phyloP scores from a whole-genome alignment of 257 asterid species.

The Solanum etuberosum region DNA sequence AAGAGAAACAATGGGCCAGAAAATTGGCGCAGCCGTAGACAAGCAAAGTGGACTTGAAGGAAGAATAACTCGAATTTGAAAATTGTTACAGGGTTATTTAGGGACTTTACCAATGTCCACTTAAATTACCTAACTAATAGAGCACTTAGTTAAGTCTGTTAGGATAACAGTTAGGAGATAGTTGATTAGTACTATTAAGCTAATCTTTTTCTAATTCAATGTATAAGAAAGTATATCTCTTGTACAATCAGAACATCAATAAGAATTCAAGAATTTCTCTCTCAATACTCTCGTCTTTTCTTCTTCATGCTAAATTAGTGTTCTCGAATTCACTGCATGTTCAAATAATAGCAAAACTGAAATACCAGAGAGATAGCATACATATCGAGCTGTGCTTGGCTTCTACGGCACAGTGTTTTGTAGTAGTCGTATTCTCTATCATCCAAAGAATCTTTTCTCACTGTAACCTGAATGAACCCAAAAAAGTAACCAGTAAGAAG shows the following conservation, averaged over 20 bases:
- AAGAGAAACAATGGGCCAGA: background rate
- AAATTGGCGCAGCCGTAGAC: background rate
- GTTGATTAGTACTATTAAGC: background rate
- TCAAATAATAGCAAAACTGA: too few species aligned
- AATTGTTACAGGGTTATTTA: background rate
- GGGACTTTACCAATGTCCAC: background rate
- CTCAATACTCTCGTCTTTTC: too few species aligned
- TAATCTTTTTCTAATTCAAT: background rate
- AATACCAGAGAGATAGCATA: constrained; percentile 4
- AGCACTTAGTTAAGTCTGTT: background rate
- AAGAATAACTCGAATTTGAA: background rate
- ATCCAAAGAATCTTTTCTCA: constrained; percentile 68
- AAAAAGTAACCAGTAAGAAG: background rate
- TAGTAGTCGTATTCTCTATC: constrained; percentile 54
- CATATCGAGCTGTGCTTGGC: constrained; percentile 72
- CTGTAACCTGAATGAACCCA: constrained; percentile 34
- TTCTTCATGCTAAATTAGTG: too few species aligned
- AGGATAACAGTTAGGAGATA: background rate
- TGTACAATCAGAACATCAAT: background rate
- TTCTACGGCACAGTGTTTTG: constrained; percentile 13
- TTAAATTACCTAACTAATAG: too few species aligned
- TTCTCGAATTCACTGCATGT: too few species aligned
- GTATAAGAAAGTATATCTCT: background rate
- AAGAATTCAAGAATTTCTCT: too few species aligned
- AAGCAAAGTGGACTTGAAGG: background rate